Evolutionary conservation across 257 asterid genomes (phyloP).

Genomic region (Lycium ferocissimum): DNA sequence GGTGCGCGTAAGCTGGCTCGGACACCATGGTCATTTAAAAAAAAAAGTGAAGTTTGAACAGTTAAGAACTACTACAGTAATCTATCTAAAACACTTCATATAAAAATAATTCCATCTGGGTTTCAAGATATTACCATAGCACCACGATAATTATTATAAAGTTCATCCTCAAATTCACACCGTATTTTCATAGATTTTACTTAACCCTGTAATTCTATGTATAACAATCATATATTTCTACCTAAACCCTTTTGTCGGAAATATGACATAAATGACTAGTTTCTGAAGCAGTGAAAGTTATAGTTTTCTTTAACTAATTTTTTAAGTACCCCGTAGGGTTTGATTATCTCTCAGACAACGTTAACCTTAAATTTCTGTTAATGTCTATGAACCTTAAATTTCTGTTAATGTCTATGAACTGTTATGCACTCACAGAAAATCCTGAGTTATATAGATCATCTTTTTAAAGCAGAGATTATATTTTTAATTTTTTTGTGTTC

Average conservation of each 20-base stretch:
- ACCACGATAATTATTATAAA: background rate
- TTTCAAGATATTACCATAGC: background rate
- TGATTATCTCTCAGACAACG: background rate
- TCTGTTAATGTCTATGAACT: background rate
- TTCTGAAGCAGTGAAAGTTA: background rate
- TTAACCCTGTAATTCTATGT: background rate
- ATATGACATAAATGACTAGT: background rate
- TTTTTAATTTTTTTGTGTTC: conserved; percentile 15
- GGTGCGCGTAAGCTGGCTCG: too few species aligned
- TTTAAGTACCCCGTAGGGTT: background rate
- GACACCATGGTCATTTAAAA: background rate
- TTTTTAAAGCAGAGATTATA: conserved; percentile 19
- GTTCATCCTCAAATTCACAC: background rate
- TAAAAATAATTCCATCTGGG: background rate
- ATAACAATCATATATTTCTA: conserved; percentile 5
- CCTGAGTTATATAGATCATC: background rate
- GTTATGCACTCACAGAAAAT: background rate
- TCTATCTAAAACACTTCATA: background rate
- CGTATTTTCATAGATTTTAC: background rate
- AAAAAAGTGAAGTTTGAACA: background rate
- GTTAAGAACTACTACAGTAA: conserved; percentile 2
- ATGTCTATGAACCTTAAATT: background rate
- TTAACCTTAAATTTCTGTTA: background rate
- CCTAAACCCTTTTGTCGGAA: background rate
- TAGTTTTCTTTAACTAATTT: background rate